Base-by-base conservation (phyloP, 768 basidiomycete species). In the Coprinopsis cinerea region DNA sequence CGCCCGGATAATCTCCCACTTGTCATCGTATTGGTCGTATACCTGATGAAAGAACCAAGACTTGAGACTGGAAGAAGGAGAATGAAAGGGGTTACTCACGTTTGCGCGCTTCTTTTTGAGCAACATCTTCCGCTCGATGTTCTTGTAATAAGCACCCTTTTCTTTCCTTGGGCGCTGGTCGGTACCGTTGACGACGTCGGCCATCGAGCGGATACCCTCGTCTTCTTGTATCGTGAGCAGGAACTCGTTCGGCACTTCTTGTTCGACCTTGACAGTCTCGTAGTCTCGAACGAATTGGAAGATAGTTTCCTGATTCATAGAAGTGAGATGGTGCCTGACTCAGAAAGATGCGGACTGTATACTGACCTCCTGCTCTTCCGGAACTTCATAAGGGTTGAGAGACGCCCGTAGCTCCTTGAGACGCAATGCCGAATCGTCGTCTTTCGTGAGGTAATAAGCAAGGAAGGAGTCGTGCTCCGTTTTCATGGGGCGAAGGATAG, bases 401-500 rank as follows among this genome's bases (percentile, higher is more conserved):
- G 59, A 61, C 30, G 61, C 66, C 23, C 86, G 76, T 15, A 71
- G 70, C 23, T 76, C 69, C 62, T 88, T 89, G 68, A 88, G 83
- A 53, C 71, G 65, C 15, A 78, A 48, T 1, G 88, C 88, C 7
- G 79, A 73, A 13, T 81, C 82, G 61, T 92, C 88, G 26, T 86
- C 82, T 59, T 79, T 74, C 1, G 89, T 85, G 24, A 92, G 79
- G 54, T 91, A 91, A 60, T 88, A 92, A 10, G 88, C 82, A 48
- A 92, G 67, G 78, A 92, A 92, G 39, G 89, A 87, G 59, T 92
- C 89, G 20, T 89, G 85, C 42, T 92, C 90, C 2, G 86, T 83
- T 61, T 88, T 86, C 86, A 90, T 89, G 1, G 90, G 89, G 23
- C 90, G 79, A 47, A 92, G 68, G 52, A 92, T 85, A 17, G 89